Evolutionary conservation across 371 early-diverging fungal species (phyloP), one percentile per base, ranked within the genome.

Genomic region (Mortierella polycephala): DNA sequence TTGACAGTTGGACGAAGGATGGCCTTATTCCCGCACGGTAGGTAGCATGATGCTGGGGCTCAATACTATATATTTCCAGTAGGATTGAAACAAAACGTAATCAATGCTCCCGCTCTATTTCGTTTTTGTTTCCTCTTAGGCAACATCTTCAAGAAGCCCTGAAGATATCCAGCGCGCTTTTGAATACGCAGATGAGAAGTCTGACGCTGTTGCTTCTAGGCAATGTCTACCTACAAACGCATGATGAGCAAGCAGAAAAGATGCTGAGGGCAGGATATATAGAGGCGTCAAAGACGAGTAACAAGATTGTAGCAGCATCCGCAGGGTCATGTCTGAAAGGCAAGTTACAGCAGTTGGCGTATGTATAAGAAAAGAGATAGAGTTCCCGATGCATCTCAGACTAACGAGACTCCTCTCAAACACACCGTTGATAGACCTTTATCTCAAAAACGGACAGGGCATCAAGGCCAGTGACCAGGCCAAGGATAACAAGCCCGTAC

Each of bases 391-490:
- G 30, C 30, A 30, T 30, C 30, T 30, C 30, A 30, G 30, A 4
- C 30, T 30, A 30, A 30, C 4, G 30, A 30, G 30, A 4, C 30
- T 30, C 4, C 30, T 30, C 4, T 30, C 30, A 30, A 30, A 30
- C 30, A 30, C 30, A 4, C 30, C 30, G 4, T 30, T 30, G 30
- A 5, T 62, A 79, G 80, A 79, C 50, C 67, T 79, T 47, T 79
- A 79, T 67, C 45, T 79, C 60, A 57, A 69, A 53, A 79, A 73
- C 14, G 64, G 74, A 0, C 73, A 69, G 21, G 80, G 80, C 5
- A 79, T 79, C 64, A 79, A 73, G 60, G 80, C 80, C 7, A 79
- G 80, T 50, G 56, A 79, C 47, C 80, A 79, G 44, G 69, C 80
- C 7, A 55, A 79, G 30, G 55, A 60, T 45, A 79, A 79, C 57